phyloP scores from a whole-genome alignment of 345 rosid species.

The Camelina sativa region DNA sequence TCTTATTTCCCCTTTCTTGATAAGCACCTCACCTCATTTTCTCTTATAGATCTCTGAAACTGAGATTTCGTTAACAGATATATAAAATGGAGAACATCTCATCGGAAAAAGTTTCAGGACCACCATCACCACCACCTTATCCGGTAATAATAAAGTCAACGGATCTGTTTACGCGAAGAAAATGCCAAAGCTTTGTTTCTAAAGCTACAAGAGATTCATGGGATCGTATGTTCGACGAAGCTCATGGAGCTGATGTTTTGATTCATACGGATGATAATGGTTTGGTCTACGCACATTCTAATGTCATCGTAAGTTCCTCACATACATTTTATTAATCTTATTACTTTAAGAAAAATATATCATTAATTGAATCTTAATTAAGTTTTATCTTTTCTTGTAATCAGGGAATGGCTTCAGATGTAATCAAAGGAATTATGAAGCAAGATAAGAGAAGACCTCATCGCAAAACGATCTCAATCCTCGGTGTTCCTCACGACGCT shows the following conservation, averaged over 20 bases:
- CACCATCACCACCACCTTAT: constrained; percentile 27
- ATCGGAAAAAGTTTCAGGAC: constrained; percentile 17
- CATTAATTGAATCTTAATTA: neutral
- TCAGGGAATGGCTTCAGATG: constrained; percentile 87
- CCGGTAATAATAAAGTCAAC: neutral
- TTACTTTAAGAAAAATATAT: neutral
- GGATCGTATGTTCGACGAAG: constrained; percentile 81
- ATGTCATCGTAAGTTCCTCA: constrained; percentile 66
- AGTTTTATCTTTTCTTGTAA: neutral
- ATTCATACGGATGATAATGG: constrained; percentile 60
- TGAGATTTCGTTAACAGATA: neutral
- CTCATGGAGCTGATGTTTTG: constrained; percentile 68
- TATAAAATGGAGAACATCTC: constrained; percentile 30
- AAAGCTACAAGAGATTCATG: constrained; percentile 58
- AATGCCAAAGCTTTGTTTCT: constrained; percentile 37
- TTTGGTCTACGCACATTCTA: constrained; percentile 70
- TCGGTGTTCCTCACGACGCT: constrained; percentile 76
- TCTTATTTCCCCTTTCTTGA: too few relatives aligned
- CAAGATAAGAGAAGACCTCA: constrained; percentile 52
- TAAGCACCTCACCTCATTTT: neutral
- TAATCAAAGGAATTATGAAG: constrained; percentile 72
- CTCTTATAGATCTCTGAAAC: too few relatives aligned
- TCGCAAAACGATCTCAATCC: constrained; percentile 57
- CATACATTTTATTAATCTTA: neutral
- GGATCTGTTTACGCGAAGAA: constrained; percentile 9